phyloP scores from a whole-genome alignment of 1,284 basidiomycete species.

The Ganoderma sp. region DNA sequence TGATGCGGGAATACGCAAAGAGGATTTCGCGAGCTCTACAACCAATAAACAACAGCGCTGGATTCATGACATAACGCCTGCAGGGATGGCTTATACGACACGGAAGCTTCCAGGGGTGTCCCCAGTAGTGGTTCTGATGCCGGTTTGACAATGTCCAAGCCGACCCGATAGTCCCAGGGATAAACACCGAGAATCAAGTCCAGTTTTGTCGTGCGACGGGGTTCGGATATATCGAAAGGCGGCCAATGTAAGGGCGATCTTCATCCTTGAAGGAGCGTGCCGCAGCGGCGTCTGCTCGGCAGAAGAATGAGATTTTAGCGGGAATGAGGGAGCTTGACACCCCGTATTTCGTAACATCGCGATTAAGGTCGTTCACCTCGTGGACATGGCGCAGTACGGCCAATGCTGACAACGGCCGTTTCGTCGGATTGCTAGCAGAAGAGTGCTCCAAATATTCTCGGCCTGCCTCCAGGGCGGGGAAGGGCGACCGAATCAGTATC shows the following conservation, averaged over 20 bases:
- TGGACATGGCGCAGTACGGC: neutral
- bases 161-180: neutral
- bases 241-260: neutral
- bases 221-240: neutral
- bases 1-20: neutral
- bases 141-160: neutral
- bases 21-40: neutral
- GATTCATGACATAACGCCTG: neutral
- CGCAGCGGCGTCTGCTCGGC: conserved; percentile 12
- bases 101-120: neutral
- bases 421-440: neutral
- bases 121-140: neutral
- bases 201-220: neutral
- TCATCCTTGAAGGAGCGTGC: neutral
- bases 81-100: neutral
- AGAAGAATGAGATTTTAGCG: neutral
- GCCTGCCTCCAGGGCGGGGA: neutral
- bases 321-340: neutral
- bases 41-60: neutral
- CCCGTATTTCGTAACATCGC: conserved; percentile 1
- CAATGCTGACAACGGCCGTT: neutral
- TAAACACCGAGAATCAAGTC: neutral
- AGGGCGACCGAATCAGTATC: conserved; percentile 1
- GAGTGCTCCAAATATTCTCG: neutral
- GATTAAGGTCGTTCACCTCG: neutral